Percentiles rank a stretch among this genome's conserved stretches.
phyloP scores from a whole-genome alignment of 1,284 basidiomycete species.

The Melampsora allii-populina region DNA sequence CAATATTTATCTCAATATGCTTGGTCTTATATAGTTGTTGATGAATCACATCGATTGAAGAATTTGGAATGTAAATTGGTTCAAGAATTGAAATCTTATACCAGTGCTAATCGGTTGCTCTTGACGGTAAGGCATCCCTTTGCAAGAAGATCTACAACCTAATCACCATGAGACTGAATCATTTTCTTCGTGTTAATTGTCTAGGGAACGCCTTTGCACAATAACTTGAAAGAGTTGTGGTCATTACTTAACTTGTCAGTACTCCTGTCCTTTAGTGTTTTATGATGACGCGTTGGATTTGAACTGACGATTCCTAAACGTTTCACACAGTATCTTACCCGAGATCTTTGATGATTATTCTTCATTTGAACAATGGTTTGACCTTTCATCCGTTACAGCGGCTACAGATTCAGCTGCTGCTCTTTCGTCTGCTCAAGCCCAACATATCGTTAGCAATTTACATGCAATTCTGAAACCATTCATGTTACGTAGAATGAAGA shows the following conservation, averaged over 20 bases:
- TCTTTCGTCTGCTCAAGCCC: slow-evolving; percentile 62
- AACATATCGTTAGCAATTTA: slow-evolving; percentile 70
- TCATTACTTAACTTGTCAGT: slow-evolving; percentile 77
- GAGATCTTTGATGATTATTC: slow-evolving; percentile 87
- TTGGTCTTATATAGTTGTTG: slow-evolving; percentile 93
- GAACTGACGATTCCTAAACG: background rate
- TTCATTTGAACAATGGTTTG: slow-evolving; percentile 83
- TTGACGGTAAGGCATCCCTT: slow-evolving; percentile 86
- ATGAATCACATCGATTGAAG: slow-evolving; percentile 91
- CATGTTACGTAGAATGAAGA: slow-evolving; percentile 85
- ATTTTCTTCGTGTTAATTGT: slow-evolving; percentile 37
- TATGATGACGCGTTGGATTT: background rate
- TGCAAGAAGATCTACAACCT: slow-evolving; percentile 49
- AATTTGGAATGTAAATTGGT: slow-evolving; percentile 77
- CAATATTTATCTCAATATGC: slow-evolving; percentile 64
- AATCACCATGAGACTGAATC: slow-evolving; percentile 15
- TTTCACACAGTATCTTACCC: slow-evolving; percentile 62
- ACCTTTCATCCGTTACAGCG: slow-evolving; percentile 50
- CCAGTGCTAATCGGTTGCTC: slow-evolving; percentile 80
- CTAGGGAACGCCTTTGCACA: slow-evolving; percentile 58
- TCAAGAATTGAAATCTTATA: slow-evolving; percentile 82
- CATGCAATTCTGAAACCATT: slow-evolving; percentile 93
- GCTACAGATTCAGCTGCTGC: slow-evolving; percentile 54
- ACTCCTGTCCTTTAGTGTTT: slow-evolving; percentile 44
- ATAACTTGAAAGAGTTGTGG: slow-evolving; percentile 92